Evolutionary conservation across 345 rosid genomes (phyloP).

Genomic region (Syzygium oleosum): DNA sequence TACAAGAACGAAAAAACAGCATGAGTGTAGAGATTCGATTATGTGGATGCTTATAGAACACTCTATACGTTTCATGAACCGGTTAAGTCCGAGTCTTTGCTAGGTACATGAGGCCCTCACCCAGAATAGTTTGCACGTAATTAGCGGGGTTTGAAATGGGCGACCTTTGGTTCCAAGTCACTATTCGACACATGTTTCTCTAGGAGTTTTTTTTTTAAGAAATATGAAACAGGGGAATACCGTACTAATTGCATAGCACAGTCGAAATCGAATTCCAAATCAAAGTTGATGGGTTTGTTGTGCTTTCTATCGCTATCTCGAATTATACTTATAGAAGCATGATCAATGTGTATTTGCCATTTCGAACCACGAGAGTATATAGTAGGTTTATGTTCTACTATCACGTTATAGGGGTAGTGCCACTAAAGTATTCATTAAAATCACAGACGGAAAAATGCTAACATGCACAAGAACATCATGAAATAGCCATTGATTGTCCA

Average conservation of each 20-base stretch:
- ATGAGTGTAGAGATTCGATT: neutral
- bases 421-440: neutral
- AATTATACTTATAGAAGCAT: neutral
- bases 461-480: neutral
- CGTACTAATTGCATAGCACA: neutral
- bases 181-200: neutral
- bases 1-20: neutral
- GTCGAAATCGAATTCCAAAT: neutral
- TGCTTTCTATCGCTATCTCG: neutral
- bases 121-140: neutral
- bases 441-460: neutral
- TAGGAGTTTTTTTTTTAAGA: neutral
- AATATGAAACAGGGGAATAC: neutral
- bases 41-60: neutral
- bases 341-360: neutral
- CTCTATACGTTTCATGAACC: neutral
- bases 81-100: neutral
- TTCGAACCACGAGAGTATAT: neutral
- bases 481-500: neutral
- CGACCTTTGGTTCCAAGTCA: neutral
- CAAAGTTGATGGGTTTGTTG: neutral
- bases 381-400: neutral
- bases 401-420: neutral
- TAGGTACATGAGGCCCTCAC: rapidly evolving
- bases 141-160: neutral